Evolutionary conservation across 164 flowering plant species (phyloP), one percentile per base, ranked within the genome.

Genomic region (Stephania yunnanensis): DNA sequence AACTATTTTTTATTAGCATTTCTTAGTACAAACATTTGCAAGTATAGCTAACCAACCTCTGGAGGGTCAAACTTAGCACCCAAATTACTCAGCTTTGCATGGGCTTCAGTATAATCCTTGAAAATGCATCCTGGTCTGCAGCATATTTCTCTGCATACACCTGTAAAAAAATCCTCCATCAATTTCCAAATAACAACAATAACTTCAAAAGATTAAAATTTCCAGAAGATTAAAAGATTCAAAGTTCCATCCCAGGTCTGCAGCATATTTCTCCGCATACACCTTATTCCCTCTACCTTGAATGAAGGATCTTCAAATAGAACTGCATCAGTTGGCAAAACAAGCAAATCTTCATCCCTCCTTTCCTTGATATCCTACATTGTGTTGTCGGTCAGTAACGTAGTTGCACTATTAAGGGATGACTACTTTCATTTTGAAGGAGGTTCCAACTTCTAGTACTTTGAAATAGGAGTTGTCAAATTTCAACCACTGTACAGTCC

Each of bases 41-140:
- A 29, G n/a, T 69, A 69, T 17, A 55, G 75, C 19, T 31, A 67
- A 79, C 87, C 78, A 72, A 92, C 99, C 98, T 96, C 92, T 48
- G 95, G 93, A 77, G 99, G 99, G 67, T 92, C 97, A 86, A 93
- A 94, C 77, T 94, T 92, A 25, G 98, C 97, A 74, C 99, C 99
- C 85, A 86, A 89, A 78, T 91, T 91, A 86, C 99, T 96, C 70
- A 96, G 97, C 78, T 89, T 90, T 73, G 98, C 97, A 89, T 96
- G 99, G 70, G 99, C 94, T 88, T 96, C 98, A 81, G 98, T 98
- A 82, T 96, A 96, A 82, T 96, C 99, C 81, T 89, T 88, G 84
- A 92, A 93, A 96, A 96, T 75, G 92, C 88, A 53, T 91, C 97
- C 78, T 89, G 90, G 81, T 94, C 97, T 78, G 69, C 91, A 64